Percentiles rank a stretch among this genome's conserved stretches.
phyloP scores from a whole-genome alignment of 106 monocot genomes.

The Allium cepa region DNA sequence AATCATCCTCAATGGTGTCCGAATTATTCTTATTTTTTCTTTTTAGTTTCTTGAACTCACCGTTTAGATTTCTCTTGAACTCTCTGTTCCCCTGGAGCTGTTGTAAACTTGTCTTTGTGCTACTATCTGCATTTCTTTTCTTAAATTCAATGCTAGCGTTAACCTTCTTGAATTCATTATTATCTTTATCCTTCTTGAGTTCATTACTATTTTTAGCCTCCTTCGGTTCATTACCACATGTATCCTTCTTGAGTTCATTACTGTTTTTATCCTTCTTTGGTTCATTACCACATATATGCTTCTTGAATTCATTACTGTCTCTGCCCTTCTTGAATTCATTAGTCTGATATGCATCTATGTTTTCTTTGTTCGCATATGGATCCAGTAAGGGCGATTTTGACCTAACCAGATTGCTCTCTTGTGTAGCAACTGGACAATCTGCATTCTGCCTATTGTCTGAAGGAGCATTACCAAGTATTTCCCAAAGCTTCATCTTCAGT shows the following conservation, averaged over 20 bases:
- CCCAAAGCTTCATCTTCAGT: slow-evolving; percentile 70
- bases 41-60: slow-evolving; percentile 9
- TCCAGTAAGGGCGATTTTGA: not conserved
- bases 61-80: not conserved
- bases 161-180: slow-evolving; percentile 3
- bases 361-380: slow-evolving; percentile 8
- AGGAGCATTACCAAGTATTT: slow-evolving; percentile 47
- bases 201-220: slow-evolving; percentile 5
- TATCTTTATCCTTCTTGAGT: not conserved
- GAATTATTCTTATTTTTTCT: slow-evolving; percentile 30
- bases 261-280: slow-evolving; percentile 5
- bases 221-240: not conserved
- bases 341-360: not conserved
- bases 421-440: slow-evolving; percentile 9
- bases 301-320: slow-evolving; percentile 6
- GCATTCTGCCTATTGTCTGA: slow-evolving; percentile 27
- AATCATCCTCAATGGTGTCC: slow-evolving; percentile 83
- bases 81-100: slow-evolving; percentile 6
- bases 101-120: slow-evolving; percentile 1
- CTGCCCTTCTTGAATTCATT: slow-evolving; percentile 7
- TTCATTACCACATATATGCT: too few species aligned
- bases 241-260: slow-evolving; percentile 1
- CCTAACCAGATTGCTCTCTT: too few species aligned
- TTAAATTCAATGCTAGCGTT: not conserved
- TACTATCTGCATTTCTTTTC: slow-evolving; percentile 1